Conservation (phyloP, 2,329 filamentous ascomycete species). For the Didymella pinodella region DNA sequence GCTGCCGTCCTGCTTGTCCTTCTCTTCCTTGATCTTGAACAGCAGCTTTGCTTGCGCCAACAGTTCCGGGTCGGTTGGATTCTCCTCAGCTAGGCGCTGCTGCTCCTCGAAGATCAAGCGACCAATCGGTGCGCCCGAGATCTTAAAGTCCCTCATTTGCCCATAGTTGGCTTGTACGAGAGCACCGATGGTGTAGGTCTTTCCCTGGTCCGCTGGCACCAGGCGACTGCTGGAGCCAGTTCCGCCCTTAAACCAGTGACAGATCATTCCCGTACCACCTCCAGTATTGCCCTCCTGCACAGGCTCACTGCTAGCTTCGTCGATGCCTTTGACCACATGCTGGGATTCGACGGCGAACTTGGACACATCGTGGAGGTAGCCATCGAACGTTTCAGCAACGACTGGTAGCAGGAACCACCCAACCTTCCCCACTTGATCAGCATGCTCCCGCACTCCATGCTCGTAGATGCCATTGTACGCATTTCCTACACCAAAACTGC, state of each 20-base stretch:
- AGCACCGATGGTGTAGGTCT: constrained; percentile 66
- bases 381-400: constrained; percentile 70
- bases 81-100: constrained; percentile 47
- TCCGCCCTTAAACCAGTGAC: constrained; percentile 71
- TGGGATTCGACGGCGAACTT: constrained; percentile 63
- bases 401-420: constrained; percentile 65
- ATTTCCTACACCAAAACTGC: constrained; percentile 65
- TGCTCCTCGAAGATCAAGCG: constrained; percentile 61
- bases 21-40: constrained; percentile 41
- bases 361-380: constrained; percentile 65
- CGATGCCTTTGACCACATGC: constrained; percentile 64
- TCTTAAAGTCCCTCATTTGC: constrained; percentile 61
- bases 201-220: constrained; percentile 49
- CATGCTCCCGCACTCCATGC: constrained; percentile 60
- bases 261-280: constrained; percentile 73
- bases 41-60: constrained; percentile 40
- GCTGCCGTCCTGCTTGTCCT: constrained; percentile 67
- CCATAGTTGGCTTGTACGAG: constrained; percentile 74
- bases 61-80: constrained; percentile 37
- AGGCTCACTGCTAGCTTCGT: constrained; percentile 57
- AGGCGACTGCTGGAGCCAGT: constrained; percentile 69
- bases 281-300: constrained; percentile 70
- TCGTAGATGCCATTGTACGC: constrained; percentile 67
- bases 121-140: constrained; percentile 69
- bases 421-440: constrained; percentile 53